Evolutionary conservation across 345 rosid species (phyloP), one percentile per base, ranked within the genome.

Genomic region (Orychophragmus violaceus): DNA sequence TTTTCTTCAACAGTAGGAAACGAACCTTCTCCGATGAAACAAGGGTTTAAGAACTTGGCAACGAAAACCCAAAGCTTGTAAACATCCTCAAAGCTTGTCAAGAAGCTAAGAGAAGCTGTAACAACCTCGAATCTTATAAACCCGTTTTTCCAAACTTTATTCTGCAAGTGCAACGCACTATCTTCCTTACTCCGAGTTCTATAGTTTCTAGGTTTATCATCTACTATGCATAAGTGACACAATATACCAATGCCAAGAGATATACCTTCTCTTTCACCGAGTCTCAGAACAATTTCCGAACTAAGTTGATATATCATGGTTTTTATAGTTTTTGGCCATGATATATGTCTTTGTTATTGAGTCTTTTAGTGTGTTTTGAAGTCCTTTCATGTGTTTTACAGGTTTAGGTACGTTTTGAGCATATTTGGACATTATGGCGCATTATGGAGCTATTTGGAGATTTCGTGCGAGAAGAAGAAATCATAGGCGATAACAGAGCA

Each of bases 21-120:
- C 27, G 78, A 74, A 29, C 88, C 89, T 68, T 88, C 96, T 49
- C 79, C 71, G 66, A 88, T 72, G 59, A 86, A 90, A 32, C 77
- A 35, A 0, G 97, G 89, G 80, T 88, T 80, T 32, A 93, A 82
- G 74, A 93, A 93, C 84, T 87, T 93, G 16, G 92, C 87, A 3
- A 88, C 86, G 36, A 93, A 93, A 29, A 77, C 84, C 99, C 97
- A 93, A 70, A 93, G 70, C 79, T 87, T 88, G 78, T 93, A 93
- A 21, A 93, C 97, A 77, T 93, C 99, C 71, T 90, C 97, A 69
- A 93, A 93, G 80, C 90, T 88, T 23, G 96, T 88, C 74, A 93
- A 80, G 74, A 93, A 93, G 62, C 97, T 83, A 0, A 93, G 87
- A 44, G 99, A 93, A 48, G 96, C 97, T 11, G 99, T 90, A 51